Evolutionary conservation across 2,329 filamentous ascomycete genomes (phyloP).

Genomic region (Venturia oleaginea): DNA sequence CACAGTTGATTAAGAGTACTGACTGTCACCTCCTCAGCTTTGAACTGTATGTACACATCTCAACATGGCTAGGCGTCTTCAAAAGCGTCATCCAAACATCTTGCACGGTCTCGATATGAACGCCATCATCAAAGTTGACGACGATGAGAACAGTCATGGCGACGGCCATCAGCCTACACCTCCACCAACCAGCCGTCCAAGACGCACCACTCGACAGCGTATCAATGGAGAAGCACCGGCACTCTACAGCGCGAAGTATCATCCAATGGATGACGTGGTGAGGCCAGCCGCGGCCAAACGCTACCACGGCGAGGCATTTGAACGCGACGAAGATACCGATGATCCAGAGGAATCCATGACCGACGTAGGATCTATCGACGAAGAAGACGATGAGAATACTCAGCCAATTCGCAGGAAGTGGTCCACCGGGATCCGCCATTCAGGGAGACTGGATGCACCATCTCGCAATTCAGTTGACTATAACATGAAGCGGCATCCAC

Average conservation of each 20-base stretch:
- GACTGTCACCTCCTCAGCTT: not conserved
- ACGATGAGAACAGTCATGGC: not conserved
- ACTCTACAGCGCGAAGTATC: conserved; percentile 1
- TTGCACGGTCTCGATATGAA: conserved; percentile 2
- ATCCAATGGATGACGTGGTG: conserved; percentile 10
- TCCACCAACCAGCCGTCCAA: not conserved
- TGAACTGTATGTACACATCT: not conserved
- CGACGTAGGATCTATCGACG: not conserved
- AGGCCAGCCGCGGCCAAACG: not conserved
- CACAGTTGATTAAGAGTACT: not conserved
- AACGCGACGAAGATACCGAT: not conserved
- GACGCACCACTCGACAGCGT: not conserved
- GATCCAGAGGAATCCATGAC: not conserved
- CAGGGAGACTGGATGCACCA: not conserved
- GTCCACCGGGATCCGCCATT: conserved; percentile 4
- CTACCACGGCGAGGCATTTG: not conserved
- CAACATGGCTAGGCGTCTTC: not conserved
- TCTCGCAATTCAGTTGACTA: not conserved
- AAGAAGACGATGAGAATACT: not conserved
- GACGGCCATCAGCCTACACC: not conserved
- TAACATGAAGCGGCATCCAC: conserved; percentile 5
- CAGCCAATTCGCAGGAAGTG: not conserved
- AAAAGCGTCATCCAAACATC: not conserved
- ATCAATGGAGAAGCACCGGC: not conserved
- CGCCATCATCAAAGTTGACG: not conserved